Base-by-base conservation (phyloP, 306 rosid genomes). In the Trifolium pratense region DNA sequence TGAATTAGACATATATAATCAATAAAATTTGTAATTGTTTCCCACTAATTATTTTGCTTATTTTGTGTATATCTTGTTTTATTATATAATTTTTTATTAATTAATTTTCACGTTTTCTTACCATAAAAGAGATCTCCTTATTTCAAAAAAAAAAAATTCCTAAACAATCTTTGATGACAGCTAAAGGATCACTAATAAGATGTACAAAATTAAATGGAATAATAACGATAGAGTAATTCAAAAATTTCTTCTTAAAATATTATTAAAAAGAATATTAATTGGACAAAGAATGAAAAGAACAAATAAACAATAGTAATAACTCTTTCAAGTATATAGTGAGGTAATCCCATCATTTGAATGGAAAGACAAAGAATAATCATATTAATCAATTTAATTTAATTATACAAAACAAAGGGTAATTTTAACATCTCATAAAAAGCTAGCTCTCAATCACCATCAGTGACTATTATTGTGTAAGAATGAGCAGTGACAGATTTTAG, bases 401-500 rank as follows among this genome's bases (percentile, higher is more conserved):
- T 57, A 2, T 48, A 45, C 49, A 51, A 43, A 58, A 10, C 78
- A 66, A 69, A 21, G 61, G 59, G 78, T 12, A 79, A 77, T 83
- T 65, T 79, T 21, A 40, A 75, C 68, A 65, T 82, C 77, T 23
- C 40, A 72, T 40, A 67, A 79, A 76, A 78, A 40, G 34, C 52
- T 20, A 20, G 70, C 80, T 79, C 46, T 75, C 83, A 76, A 85
- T 86, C 91, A 72, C 81, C 76, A 73, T 88, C 90, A 71, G 72
- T 80, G 72, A 84, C 84, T 78, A 84, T 87, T 80, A 82, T 78
- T 72, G 82, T 60, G 76, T 42, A 57, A 82, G 82, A 82, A 85
- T 79, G 39, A 58, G 63, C 81, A 77, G 84, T 62, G 81, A 80
- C 75, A 55, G 65, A 52, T 79, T 80, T 79, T 73, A 78, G 82